A percentile compares a stretch with the other conserved stretches of the same genome.
Evolutionary conservation across 2,329 filamentous ascomycete species (phyloP).

Genomic region (Arthrocladium fulminans): DNA sequence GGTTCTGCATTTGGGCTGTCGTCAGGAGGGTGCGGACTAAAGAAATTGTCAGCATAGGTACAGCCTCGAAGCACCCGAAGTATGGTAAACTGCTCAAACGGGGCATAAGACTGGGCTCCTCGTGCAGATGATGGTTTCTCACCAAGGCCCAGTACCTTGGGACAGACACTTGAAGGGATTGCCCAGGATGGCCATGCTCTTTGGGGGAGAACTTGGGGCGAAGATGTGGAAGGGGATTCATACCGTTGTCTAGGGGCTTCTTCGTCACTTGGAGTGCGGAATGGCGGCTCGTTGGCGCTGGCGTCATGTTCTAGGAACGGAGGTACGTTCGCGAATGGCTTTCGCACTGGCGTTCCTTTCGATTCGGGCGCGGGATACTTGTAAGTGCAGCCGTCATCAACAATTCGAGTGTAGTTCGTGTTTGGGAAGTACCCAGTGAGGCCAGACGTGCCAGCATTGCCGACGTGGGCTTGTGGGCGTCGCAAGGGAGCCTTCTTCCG

Average conservation of each 20-base stretch:
- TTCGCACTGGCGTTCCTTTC: slow-evolving; percentile 13
- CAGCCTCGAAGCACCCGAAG: background rate
- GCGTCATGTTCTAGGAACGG: slow-evolving; percentile 9
- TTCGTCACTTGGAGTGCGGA: background rate
- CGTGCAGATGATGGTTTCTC: background rate
- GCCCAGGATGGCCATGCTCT: slow-evolving; percentile 17
- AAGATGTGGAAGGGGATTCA: slow-evolving; percentile 3
- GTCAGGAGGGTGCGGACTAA: slow-evolving; percentile 8
- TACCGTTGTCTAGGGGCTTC: slow-evolving; percentile 2
- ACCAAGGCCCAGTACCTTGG: slow-evolving; percentile 6
- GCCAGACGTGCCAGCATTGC: slow-evolving; percentile 12
- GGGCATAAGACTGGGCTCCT: background rate
- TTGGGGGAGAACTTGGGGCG: slow-evolving; percentile 17
- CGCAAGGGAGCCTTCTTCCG: slow-evolving; percentile 31
- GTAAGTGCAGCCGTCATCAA: slow-evolving; percentile 15
- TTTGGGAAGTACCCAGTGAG: slow-evolving; percentile 20
- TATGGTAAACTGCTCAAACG: background rate
- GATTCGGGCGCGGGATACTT: slow-evolving; percentile 20
- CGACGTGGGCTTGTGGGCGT: slow-evolving; percentile 10
- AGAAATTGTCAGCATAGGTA: background rate
- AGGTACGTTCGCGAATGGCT: slow-evolving; percentile 15
- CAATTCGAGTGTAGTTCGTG: slow-evolving; percentile 22
- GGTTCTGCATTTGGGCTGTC: slow-evolving; percentile 28
- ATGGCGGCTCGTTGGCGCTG: background rate
- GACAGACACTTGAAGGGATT: slow-evolving; percentile 23